phyloP scores from a whole-genome alignment of 352 stramenopile genomes.

The Phytophthora idaei region DNA sequence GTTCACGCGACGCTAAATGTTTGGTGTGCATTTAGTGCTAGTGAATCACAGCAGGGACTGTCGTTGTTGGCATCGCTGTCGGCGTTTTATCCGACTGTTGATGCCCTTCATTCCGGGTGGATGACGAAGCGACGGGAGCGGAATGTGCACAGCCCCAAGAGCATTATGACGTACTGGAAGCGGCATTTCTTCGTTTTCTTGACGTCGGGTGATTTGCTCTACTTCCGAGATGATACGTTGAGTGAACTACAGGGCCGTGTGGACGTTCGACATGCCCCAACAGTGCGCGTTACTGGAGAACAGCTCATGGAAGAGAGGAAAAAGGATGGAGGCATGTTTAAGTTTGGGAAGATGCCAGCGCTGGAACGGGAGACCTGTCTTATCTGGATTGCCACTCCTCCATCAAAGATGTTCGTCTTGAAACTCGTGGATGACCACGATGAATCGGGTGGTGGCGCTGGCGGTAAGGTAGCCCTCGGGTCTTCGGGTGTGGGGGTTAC shows the following conservation, averaged over 20 bases:
- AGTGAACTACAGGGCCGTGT: constrained; percentile 76
- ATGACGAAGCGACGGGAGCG: constrained; percentile 81
- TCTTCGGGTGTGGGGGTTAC: constrained; percentile 29
- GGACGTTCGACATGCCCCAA: constrained; percentile 78
- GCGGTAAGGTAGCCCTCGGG: constrained; percentile 27
- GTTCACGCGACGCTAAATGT: background rate
- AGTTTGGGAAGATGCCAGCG: constrained; percentile 66
- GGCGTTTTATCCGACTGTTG: constrained; percentile 76
- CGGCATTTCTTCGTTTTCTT: constrained; percentile 83
- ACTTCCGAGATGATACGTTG: constrained; percentile 79
- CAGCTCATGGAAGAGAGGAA: constrained; percentile 77
- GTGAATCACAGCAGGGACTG: constrained; percentile 78
- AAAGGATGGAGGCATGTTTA: constrained; percentile 72
- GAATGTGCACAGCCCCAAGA: constrained; percentile 73
- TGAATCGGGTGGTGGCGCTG: constrained; percentile 25
- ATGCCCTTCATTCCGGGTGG: constrained; percentile 69
- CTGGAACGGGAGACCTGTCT: constrained; percentile 70
- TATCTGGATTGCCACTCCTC: constrained; percentile 83
- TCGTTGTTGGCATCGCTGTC: constrained; percentile 77
- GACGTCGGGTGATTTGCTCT: constrained; percentile 73
- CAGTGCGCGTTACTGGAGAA: constrained; percentile 78
- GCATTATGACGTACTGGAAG: constrained; percentile 89
- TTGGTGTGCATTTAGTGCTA: constrained; percentile 39
- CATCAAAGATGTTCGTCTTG: constrained; percentile 86
- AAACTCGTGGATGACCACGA: constrained; percentile 78